Evolutionary conservation across 345 rosid genomes (phyloP).

Genomic region (Jatropha curcas): DNA sequence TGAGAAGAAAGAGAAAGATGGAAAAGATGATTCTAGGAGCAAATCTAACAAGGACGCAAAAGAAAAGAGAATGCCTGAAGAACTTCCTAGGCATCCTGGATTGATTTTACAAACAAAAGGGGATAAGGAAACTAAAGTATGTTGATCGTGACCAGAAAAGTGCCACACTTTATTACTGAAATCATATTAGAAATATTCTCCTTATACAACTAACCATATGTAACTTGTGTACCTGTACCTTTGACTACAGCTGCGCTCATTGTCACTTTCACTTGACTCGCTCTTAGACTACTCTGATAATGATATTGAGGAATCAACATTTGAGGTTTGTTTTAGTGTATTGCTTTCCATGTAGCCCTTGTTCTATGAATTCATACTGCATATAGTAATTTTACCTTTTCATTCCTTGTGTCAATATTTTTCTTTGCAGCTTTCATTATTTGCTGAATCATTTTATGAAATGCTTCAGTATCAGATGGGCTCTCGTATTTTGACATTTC

Average conservation of each 20-base stretch:
- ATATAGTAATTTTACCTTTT: background rate
- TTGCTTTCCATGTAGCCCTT: background rate
- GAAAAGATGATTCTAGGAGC: slow-evolving; percentile 43
- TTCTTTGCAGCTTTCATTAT: slow-evolving; percentile 75
- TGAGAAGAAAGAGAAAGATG: slow-evolving; percentile 48
- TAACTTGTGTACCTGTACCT: background rate
- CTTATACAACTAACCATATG: background rate
- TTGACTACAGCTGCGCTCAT: slow-evolving; percentile 59
- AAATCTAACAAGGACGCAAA: slow-evolving; percentile 54
- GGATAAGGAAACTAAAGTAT: slow-evolving; percentile 70
- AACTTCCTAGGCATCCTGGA: slow-evolving; percentile 83
- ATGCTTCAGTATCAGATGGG: slow-evolving; percentile 98
- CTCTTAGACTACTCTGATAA: slow-evolving; percentile 90
- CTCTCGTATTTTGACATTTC: slow-evolving; percentile 67
- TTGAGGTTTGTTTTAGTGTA: slow-evolving; percentile 58
- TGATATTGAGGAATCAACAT: slow-evolving; percentile 87
- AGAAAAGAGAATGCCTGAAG: slow-evolving; percentile 74
- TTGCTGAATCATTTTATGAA: slow-evolving; percentile 88
- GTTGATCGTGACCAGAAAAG: slow-evolving; percentile 24
- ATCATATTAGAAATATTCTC: slow-evolving; percentile 9
- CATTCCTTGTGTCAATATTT: slow-evolving; percentile 14
- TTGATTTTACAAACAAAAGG: slow-evolving; percentile 62
- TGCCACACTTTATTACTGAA: slow-evolving; percentile 7
- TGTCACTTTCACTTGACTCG: slow-evolving; percentile 85
- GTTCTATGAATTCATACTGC: background rate